These are phyloP conservation scores for Candida tropicalis DNA, from an alignment of 1,139 yeast species.

Conservation along the genomic window DNA sequence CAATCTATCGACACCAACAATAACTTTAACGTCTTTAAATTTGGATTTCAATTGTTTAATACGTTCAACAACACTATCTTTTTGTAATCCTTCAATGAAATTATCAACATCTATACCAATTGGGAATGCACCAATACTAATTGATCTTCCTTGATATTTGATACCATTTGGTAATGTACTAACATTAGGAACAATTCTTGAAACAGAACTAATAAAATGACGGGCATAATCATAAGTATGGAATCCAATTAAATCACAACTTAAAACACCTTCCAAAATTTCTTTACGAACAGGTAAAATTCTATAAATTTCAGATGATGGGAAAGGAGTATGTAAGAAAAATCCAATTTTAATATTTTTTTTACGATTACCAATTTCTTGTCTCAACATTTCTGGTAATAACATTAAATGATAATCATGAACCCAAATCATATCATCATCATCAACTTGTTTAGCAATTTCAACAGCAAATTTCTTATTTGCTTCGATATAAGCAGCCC, in stretches of 20 bases:
- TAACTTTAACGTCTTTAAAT: conserved; percentile 74
- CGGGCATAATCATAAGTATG: conserved; percentile 99
- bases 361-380: conserved; percentile 51
- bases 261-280: conserved; percentile 85
- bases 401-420: conserved; percentile 98
- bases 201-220: conserved; percentile 91
- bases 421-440: conserved; percentile 93
- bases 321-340: conserved; percentile 97
- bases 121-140: conserved; percentile 94
- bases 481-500: conserved; percentile 98
- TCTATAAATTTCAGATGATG: conserved; percentile 93
- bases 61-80: conserved; percentile 63
- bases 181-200: conserved; percentile 72
- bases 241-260: conserved; percentile 95
- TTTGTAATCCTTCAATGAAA: conserved; percentile 76
- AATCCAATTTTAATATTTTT: conserved; percentile 81
- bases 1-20: conserved; percentile 93
- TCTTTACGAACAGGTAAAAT: conserved; percentile 95
- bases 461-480: conserved; percentile 79
- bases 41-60: conserved; percentile 60
- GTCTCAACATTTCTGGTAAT: conserved; percentile 85
- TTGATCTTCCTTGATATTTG: conserved; percentile 72
- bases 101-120: conserved; percentile 96
- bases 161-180: conserved; percentile 92
- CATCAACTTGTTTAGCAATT: conserved; percentile 70